A percentile compares a stretch with the other conserved stretches of the same genome.
These are phyloP conservation scores for Paraphaeosphaeria sporulosa DNA, from an alignment of 2,329 filamentous ascomycete genomes.

Conservation along the genomic window DNA sequence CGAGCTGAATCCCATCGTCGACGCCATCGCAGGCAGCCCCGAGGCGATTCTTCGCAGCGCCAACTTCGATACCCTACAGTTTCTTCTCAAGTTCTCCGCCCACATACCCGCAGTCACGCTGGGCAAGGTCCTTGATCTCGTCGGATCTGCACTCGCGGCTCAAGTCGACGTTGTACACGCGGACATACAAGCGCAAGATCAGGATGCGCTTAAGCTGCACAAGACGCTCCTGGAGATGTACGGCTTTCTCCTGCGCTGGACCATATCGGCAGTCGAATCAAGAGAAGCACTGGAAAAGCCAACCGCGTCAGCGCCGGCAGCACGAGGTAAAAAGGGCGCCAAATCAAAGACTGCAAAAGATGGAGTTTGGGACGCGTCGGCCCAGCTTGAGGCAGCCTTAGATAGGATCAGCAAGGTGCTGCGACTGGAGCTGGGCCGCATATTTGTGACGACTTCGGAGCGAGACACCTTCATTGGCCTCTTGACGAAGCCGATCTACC, in stretches of 20 bases:
- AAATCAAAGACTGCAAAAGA: conserved; percentile 78
- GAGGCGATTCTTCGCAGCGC: conserved; percentile 82
- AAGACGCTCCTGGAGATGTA: conserved; percentile 93
- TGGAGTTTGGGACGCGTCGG: conserved; percentile 84
- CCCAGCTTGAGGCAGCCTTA: conserved; percentile 85
- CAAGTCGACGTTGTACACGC: conserved; percentile 86
- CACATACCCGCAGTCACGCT: conserved; percentile 81
- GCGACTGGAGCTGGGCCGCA: conserved; percentile 87
- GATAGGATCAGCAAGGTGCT: conserved; percentile 96
- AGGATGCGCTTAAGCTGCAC: conserved; percentile 79
- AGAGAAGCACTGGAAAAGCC: conserved; percentile 94
- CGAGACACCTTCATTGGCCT: conserved; percentile 93
- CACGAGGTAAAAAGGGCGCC: conserved; percentile 75
- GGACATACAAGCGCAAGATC: conserved; percentile 90
- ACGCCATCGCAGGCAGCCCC: conserved; percentile 89
- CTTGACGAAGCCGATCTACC: conserved; percentile 90
- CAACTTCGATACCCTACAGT: conserved; percentile 91
- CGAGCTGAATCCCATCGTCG: conserved; percentile 89
- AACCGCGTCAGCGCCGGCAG: conserved; percentile 68
- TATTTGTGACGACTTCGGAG: conserved; percentile 96
- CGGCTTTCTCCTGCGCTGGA: conserved; percentile 94
- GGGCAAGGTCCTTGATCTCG: conserved; percentile 90
- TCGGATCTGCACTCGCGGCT: conserved; percentile 83
- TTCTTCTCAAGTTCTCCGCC: conserved; percentile 87
- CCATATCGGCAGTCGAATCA: conserved; percentile 89